phyloP scores from a whole-genome alignment of 2,329 filamentous ascomycete genomes.

The Neopestalotiopsis rosae region DNA sequence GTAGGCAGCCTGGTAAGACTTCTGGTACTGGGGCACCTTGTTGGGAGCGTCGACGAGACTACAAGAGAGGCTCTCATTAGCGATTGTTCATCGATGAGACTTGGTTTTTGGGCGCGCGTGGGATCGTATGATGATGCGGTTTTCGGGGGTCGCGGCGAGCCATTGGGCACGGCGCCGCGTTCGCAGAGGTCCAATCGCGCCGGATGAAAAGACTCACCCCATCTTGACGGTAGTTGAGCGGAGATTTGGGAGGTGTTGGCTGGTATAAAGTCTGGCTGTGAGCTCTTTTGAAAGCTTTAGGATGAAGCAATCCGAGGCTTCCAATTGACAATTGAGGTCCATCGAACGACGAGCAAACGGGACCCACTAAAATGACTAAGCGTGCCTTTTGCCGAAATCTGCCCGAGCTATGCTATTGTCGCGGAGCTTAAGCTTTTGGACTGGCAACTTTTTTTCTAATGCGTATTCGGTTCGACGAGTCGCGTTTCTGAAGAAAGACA shows the following conservation, averaged over 20 bases:
- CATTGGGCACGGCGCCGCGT: constrained; percentile 26
- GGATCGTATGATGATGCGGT: constrained; percentile 12
- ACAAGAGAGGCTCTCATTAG: constrained; percentile 32
- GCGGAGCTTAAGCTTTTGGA: background rate
- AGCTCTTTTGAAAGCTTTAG: constrained; percentile 24
- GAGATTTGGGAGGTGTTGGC: constrained; percentile 27
- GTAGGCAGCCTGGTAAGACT: constrained; percentile 76
- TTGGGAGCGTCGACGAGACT: constrained; percentile 75
- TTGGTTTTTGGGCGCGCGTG: background rate
- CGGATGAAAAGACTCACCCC: constrained; percentile 39
- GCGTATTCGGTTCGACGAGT: background rate
- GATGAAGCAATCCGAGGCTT: constrained; percentile 27
- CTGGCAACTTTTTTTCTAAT: background rate
- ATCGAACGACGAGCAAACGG: constrained; percentile 1
- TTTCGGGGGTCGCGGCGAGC: constrained; percentile 17
- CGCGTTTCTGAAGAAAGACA: background rate
- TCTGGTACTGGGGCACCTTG: constrained; percentile 77
- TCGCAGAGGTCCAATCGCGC: constrained; percentile 11
- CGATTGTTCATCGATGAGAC: constrained; percentile 16
- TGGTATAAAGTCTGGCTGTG: constrained; percentile 25
- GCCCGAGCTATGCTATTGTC: constrained; percentile 9
- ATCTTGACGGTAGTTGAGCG: constrained; percentile 42
- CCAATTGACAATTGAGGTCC: constrained; percentile 18
- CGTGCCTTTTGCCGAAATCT: constrained; percentile 16
- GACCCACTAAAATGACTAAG: constrained; percentile 22